Evolutionary conservation across 768 basidiomycete genomes (phyloP), one percentile per base, ranked within the genome.

Genomic region (Pluteus cervinus): DNA sequence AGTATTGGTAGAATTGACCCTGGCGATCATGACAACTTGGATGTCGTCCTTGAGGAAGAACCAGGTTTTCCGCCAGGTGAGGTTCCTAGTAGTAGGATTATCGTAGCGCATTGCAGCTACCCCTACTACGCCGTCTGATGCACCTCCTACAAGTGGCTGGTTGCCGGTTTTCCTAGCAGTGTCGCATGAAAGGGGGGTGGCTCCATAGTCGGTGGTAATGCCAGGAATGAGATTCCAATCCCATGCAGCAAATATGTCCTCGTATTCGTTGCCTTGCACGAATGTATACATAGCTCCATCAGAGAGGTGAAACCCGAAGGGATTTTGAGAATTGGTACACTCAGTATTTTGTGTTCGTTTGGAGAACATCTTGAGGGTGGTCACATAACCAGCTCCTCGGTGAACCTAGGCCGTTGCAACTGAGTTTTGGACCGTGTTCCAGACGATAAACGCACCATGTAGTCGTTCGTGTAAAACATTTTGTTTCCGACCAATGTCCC

Each of bases 221-320:
- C 83, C 83, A 7, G 83, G 83, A 32, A 86, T 75, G 7, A 81
- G 66, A 45, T 82, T 76, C 83, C 83, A 86, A 54, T 86, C 80
- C 82, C 81, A 82, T 2, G 75, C 65, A 3, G 74, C 81, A 3
- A 74, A 59, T 22, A 84, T 84, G 46, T 83, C 80, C 49, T 81
- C 77, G 50, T 85, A 85, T 53, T 85, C 82, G 46, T 73, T 60
- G 7, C 83, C 83, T 35, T 60, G 58, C 18, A 79, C 48, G 54
- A 83, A 82, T 0, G 76, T 83, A 53, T 79, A 77, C 7, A 76
- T 52, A 1, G 69, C 68, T 2, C 81, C 83, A 39, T 82, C 78
- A 3, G 79, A 67, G 7, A 86, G 62, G 48, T 86, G 83, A 58
- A 83, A 81, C 7, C 80, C 81, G 12, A 71, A 55, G 7, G 74